A percentile compares a stretch with the other conserved stretches of the same genome.
Conservation (phyloP, 179 eudicot species). For the Beta corolliflora region DNA sequence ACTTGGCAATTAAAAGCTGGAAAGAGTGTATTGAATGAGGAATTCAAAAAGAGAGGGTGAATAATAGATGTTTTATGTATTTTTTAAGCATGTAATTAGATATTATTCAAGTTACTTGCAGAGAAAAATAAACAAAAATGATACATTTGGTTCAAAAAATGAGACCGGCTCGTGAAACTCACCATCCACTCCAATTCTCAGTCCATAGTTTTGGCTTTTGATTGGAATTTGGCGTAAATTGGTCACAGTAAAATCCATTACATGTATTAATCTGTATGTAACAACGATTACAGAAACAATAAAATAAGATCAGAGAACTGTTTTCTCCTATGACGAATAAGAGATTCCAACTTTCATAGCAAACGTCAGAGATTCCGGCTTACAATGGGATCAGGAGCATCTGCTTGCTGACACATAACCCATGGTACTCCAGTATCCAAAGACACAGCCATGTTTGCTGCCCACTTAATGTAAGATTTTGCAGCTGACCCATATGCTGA, state of each 20-base stretch:
- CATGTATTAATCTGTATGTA: conserved; percentile 76
- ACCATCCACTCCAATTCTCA: conserved; percentile 90
- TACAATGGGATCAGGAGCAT: conserved; percentile 91
- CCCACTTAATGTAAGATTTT: conserved; percentile 80
- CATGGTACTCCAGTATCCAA: conserved; percentile 97
- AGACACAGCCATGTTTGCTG: conserved; percentile 92
- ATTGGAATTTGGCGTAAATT: conserved; percentile 63
- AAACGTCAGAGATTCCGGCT: conserved; percentile 27
- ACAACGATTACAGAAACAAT: not conserved
- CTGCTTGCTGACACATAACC: conserved; percentile 94
- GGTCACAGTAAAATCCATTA: conserved; percentile 83
- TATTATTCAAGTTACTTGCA: not conserved
- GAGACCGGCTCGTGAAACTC: conserved; percentile 19
- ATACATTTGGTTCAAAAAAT: not conserved
- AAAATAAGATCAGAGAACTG: not conserved
- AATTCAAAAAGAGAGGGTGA: not conserved
- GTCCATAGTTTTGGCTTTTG: conserved; percentile 81
- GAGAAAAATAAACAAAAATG: not conserved
- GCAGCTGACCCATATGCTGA: conserved; percentile 57
- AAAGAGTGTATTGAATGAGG: not conserved
- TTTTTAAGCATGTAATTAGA: not conserved
- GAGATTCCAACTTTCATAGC: not conserved
- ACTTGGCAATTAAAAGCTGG: not conserved
- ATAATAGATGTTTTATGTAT: conserved; percentile 4
- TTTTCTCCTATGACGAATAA: not conserved